Base-by-base conservation (phyloP, 2,329 filamentous ascomycete species). In the Colletotrichum nymphaeae region DNA sequence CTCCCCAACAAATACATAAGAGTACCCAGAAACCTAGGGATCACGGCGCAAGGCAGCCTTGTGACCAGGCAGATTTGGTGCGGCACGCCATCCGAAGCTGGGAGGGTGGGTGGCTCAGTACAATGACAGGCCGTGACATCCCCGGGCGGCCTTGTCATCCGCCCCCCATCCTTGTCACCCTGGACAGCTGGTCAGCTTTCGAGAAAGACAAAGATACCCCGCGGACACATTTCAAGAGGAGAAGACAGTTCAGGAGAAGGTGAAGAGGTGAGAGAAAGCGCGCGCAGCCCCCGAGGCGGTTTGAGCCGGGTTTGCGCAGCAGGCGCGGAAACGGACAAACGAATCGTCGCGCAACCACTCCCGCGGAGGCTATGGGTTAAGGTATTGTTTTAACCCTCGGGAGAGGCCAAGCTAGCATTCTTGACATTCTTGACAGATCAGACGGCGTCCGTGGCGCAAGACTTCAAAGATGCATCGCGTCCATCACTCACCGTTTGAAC, bases 21-120 rank as follows among this genome's bases (percentile, higher is more conserved):
- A 28, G 24, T 37, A 9, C 24, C 35, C n/a, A 52, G 59, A 42
- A 19, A 42, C 58, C 52, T 24, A 28, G 58, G 22, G 12, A 19
- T 26, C 60, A 24, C 26, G 60, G 24, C 67, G 42, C 70, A 70
- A 60, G 67, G 67, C 70, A 73, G 71, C 71, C 71, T 66, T 65
- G 71, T 73, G 71, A 73, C 62, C 67, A 73, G 71, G 67, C 71
- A 73, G 71, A 66, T 12, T 73, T 62, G 19, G 55, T 70, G 60
- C 71, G 71, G 71, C 71, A 73, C 55, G 71, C 71, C 71, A 57
- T 73, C 67, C 71, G 67, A 70, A 70, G 35, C 60, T 52, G 24
- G 37, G 67, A 66, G 71, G 71, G 71, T 71, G 67, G 60, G 71
- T 56, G 55, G 71, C 49, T 58, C 67, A 71, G 71, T 28, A 62